A percentile compares a stretch with the other conserved stretches of the same genome.
Evolutionary conservation across 805 yeast genomes (phyloP).

Genomic region (Candida endomychidarum): DNA sequence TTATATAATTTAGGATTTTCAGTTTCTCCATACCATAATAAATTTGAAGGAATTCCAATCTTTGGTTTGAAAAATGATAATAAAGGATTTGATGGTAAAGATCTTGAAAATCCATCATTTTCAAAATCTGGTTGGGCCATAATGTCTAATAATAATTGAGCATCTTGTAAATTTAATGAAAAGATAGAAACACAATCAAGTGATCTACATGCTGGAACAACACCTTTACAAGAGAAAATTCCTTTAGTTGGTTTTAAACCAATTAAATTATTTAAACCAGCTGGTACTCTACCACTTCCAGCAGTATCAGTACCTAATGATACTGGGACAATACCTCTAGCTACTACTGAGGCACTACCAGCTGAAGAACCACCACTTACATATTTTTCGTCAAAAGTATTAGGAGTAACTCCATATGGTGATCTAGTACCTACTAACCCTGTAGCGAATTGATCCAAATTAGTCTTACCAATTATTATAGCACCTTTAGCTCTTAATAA

Average conservation of each 20-base stretch:
- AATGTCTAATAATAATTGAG: constrained; percentile 70
- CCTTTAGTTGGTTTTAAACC: constrained; percentile 95
- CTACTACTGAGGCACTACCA: constrained; percentile 92
- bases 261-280: constrained; percentile 85
- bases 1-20: constrained; percentile 72
- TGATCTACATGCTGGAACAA: constrained; percentile 96
- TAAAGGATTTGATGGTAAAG: constrained; percentile 65
- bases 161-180: constrained; percentile 74
- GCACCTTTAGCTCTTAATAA: constrained; percentile 89
- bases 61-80: constrained; percentile 58
- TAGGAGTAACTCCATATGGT: constrained; percentile 88
- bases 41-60: constrained; percentile 72
- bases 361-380: constrained; percentile 96
- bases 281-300: constrained; percentile 97
- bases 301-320: constrained; percentile 97
- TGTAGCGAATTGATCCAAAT: constrained; percentile 95
- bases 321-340: constrained; percentile 84
- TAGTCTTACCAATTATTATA: constrained; percentile 88
- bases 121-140: constrained; percentile 69
- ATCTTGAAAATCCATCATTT: constrained; percentile 78
- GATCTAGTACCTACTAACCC: constrained; percentile 95
- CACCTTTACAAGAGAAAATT: constrained; percentile 80
- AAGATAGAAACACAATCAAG: constrained; percentile 91
- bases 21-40: constrained; percentile 79
- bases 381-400: constrained; percentile 71